These are phyloP conservation scores for Penicillium macrosclerotiorum DNA, from an alignment of 495 filamentous ascomycete genomes.

Conservation along the genomic window DNA sequence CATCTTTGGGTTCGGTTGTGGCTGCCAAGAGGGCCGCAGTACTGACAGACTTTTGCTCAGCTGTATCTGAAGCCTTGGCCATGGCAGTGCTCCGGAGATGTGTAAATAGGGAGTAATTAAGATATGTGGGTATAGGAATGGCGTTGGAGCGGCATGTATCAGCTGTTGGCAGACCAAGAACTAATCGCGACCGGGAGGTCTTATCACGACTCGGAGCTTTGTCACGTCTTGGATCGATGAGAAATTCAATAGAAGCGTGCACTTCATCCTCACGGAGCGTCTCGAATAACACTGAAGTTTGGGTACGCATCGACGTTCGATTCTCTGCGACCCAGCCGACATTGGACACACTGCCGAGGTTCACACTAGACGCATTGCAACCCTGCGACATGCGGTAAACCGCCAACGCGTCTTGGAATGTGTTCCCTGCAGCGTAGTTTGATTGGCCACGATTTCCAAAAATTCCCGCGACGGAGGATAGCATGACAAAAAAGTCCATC, in stretches of 20 bases:
- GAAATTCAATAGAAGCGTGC: conserved; percentile 28
- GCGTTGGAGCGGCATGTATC: conserved; percentile 23
- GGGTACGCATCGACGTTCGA: conserved; percentile 9
- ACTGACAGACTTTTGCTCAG: conserved; percentile 10
- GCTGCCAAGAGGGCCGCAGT: conserved; percentile 10
- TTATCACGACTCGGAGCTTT: neutral
- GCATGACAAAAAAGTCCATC: conserved; percentile 37
- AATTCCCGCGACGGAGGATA: conserved; percentile 37
- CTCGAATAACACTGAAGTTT: conserved; percentile 21
- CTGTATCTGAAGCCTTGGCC: neutral
- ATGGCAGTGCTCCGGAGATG: conserved; percentile 14
- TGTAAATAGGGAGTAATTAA: conserved; percentile 30
- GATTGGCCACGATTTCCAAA: conserved; percentile 47
- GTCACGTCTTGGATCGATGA: conserved; percentile 21
- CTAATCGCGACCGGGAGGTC: conserved; percentile 13
- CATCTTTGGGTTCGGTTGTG: conserved; percentile 8
- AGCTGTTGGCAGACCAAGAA: conserved; percentile 23
- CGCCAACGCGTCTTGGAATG: conserved; percentile 42
- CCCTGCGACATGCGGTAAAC: conserved; percentile 26
- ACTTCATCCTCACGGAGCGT: conserved; percentile 29
- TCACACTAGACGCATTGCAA: conserved; percentile 41
- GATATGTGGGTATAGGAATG: conserved; percentile 20
- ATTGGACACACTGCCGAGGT: conserved; percentile 54
- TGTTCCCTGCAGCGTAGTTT: conserved; percentile 55
- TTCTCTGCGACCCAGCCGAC: conserved; percentile 53